These are phyloP conservation scores for Coccomyxa subellipsoidea DNA, from an alignment of 163 green algal species.

Conservation along the genomic window DNA sequence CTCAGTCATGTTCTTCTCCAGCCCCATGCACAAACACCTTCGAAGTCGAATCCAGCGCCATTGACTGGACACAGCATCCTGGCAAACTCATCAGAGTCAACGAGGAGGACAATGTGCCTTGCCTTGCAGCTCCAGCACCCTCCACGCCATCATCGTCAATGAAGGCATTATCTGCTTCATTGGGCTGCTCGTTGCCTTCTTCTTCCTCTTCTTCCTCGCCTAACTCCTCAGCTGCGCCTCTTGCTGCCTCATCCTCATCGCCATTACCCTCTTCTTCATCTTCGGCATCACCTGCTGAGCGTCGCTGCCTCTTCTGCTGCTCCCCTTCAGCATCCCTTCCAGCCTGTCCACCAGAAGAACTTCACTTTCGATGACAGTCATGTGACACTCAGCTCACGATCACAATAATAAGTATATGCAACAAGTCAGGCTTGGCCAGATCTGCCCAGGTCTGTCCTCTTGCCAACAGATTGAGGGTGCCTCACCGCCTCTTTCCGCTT, in stretches of 20 bases:
- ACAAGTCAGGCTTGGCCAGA: too few relatives aligned
- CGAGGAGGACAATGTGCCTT: neutral
- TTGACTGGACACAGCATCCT: too few relatives aligned
- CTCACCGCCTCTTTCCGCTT: neutral
- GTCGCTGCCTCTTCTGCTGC: neutral
- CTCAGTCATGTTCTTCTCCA: too few relatives aligned
- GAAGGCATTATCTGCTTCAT: conserved; percentile 6
- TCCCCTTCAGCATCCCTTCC: neutral
- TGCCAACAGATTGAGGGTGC: neutral
- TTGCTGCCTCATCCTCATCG: neutral
- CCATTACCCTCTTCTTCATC: neutral
- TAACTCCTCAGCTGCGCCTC: neutral
- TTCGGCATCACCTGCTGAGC: neutral
- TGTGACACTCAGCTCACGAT: too few relatives aligned
- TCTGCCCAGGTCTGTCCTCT: neutral
- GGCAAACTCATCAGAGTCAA: too few relatives aligned
- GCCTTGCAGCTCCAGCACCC: neutral
- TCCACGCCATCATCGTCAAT: conserved; percentile 10
- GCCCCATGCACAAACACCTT: too few relatives aligned
- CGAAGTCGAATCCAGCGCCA: too few relatives aligned
- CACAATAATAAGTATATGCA: too few relatives aligned
- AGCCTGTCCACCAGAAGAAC: neutral
- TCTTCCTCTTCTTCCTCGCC: conserved; percentile 4
- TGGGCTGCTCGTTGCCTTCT: neutral
- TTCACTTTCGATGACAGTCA: neutral